Conservation (phyloP, 768 basidiomycete genomes). For the Collybia mongolica region DNA sequence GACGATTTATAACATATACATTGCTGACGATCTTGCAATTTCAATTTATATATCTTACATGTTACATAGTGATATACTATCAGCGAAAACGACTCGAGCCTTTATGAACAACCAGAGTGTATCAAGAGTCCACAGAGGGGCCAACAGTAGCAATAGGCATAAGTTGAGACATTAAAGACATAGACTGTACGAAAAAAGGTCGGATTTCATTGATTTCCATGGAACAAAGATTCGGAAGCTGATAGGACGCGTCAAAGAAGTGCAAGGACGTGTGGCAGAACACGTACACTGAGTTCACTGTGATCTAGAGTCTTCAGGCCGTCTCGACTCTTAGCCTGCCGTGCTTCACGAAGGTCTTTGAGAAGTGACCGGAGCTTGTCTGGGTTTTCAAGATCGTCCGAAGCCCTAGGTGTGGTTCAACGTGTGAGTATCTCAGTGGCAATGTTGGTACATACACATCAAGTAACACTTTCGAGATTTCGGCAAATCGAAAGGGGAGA, state of each 20-base stretch:
- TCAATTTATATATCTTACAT: no score
- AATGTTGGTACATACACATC: conserved; percentile 66
- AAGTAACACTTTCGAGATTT: conserved; percentile 89
- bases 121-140: no score
- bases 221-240: conserved; percentile 84
- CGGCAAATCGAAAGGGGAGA: conserved; percentile 86
- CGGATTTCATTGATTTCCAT: conserved; percentile 96
- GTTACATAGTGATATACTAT: no score
- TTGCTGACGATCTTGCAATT: no score
- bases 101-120: no score
- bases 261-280: neutral
- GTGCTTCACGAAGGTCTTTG: conserved; percentile 93
- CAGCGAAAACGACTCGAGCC: no score
- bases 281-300: conserved; percentile 73
- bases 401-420: conserved; percentile 53
- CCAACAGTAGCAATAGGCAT: conserved; percentile 23
- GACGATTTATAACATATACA: no score
- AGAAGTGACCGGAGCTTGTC: conserved; percentile 83
- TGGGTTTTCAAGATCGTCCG: conserved; percentile 85
- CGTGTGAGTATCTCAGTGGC: neutral
- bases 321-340: conserved; percentile 90
- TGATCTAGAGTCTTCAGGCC: conserved; percentile 81
- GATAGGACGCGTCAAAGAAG: conserved; percentile 1
- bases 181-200: conserved; percentile 83
- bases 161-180: conserved; percentile 72